Evolutionary conservation across 164 flowering plant species (phyloP), one percentile per base, ranked within the genome.

Genomic region (Chimonanthus praecox): DNA sequence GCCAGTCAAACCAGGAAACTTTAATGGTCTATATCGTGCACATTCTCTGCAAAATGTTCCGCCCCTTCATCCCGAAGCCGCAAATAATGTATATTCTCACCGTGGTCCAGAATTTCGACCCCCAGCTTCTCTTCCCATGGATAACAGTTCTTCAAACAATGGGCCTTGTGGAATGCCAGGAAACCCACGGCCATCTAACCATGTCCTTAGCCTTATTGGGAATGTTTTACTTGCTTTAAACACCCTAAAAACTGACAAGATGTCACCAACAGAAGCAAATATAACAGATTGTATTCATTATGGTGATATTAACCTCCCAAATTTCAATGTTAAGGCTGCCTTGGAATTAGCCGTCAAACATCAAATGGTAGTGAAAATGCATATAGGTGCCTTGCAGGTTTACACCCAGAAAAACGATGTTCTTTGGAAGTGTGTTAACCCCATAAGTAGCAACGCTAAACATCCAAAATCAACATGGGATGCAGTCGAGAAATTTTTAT

Each of bases 351-450:
- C 97, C 6, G 63, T 89, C 47, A 87, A 90, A 83, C 89, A 89
- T 8, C 80, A 89, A 67, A 85, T 88, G 88, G 85, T 92, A 50
- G 84, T 82, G 78, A 81, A 33, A 48, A 78, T 65, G 76, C 91
- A 80, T 60, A 85, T 68, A 71, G 78, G 94, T 78, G 74, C 80
- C 6, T n/a, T 87, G 60, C 83, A 83, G 71, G 70, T 86, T 9
- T 94, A 89, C 80, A 82, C 85, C 75, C 83, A 84, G 60, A 89
- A 83, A 79, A 86, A 85, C 78, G 89, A 88, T 69, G 71, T 47
- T 54, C 70, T 94, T 58, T 92, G 98, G 98, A 84, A 85, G 68
- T 94, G 97, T 76, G 87, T 86, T 61, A 90, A 92, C 74, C 90
- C 87, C 47, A 71, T 89, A 5, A 87, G 86, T 72, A 87, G 87